These are phyloP conservation scores for Corynascus novoguineensis DNA, from an alignment of 495 filamentous ascomycete species.

Conservation along the genomic window DNA sequence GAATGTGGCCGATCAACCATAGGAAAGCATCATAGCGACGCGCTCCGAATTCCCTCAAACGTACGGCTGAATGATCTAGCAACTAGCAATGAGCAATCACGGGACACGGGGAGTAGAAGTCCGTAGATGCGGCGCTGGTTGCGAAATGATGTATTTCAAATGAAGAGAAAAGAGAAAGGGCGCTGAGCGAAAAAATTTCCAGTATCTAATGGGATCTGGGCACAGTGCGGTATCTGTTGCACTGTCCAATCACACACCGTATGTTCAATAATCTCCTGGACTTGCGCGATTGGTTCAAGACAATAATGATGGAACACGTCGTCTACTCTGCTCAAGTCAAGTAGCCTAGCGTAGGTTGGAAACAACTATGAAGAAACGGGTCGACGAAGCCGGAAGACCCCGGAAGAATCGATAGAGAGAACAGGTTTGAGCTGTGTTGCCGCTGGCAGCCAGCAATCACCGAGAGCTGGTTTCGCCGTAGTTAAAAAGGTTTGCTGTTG, in stretches of 20 bases:
- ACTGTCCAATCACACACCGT: neutral
- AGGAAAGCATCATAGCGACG: conserved; percentile 30
- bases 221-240: neutral
- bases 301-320: too few relatives aligned
- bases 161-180: conserved; percentile 12
- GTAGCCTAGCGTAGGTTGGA: too few relatives aligned
- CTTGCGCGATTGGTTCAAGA: too few relatives aligned
- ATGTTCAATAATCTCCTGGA: too few relatives aligned
- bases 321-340: too few relatives aligned
- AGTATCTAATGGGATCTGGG: neutral
- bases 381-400: neutral
- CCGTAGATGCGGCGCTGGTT: conserved; percentile 32
- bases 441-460: neutral
- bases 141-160: conserved; percentile 22
- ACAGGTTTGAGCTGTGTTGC: neutral
- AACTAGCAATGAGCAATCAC: conserved; percentile 29
- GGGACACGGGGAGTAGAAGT: conserved; percentile 25
- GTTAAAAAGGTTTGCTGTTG: too few relatives aligned
- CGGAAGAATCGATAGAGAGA: too few relatives aligned
- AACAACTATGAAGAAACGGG: too few relatives aligned
- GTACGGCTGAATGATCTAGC: conserved; percentile 30
- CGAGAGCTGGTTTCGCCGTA: too few relatives aligned
- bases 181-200: neutral
- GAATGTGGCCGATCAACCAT: conserved; percentile 33
- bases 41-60: conserved; percentile 39